Evolutionary conservation across 2,329 filamentous ascomycete genomes (phyloP), one percentile per base, ranked within the genome.

Genomic region (Aplosporella prunicola): DNA sequence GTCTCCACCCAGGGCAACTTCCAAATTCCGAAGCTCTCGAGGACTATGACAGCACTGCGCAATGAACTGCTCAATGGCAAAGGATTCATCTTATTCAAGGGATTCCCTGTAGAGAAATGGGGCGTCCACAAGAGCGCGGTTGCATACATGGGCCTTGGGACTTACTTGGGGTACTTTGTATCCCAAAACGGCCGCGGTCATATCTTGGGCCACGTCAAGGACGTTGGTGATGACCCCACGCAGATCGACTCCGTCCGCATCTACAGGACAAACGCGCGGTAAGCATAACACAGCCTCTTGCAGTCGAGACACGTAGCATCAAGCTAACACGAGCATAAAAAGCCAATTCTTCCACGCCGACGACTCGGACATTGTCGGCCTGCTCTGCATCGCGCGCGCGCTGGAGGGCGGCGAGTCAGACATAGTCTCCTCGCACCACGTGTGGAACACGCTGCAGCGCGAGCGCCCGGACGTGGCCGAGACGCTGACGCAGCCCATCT

Each of bases 171-270:
- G 41, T 91, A 93, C 66, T 89, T 91, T 45, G 76, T 93, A 26
- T 83, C 77, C 16, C 87, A 94, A 54, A 93, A 94, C 63, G 78
- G 80, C 13, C 75, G 77, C 13, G 86, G 86, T 29, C 86, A 93
- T 61, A 82, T 93, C 8, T 73, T 93, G 1, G 86, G 86, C 6
- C 86, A 93, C 57, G 86, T 93, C 50, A 89, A 93, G 63, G 86
- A 93, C 60, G 72, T 91, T 3, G 83, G 84, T 30, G 86, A 88
- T 47, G 85, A 93, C 56, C 70, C 80, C 17, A 75, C 70, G 4
- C 79, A 87, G 62, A 93, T 86, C 50, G 82, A 93, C 64, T 81
- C 79, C 50, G 85, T 93, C 43, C 80, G 87, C 49, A 93, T 93
- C 61, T 93, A 93, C 66, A 75, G 87, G 45, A 94, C 87, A 2